Base-by-base conservation (phyloP, 345 rosid genomes). In the Lepidium didymum region DNA sequence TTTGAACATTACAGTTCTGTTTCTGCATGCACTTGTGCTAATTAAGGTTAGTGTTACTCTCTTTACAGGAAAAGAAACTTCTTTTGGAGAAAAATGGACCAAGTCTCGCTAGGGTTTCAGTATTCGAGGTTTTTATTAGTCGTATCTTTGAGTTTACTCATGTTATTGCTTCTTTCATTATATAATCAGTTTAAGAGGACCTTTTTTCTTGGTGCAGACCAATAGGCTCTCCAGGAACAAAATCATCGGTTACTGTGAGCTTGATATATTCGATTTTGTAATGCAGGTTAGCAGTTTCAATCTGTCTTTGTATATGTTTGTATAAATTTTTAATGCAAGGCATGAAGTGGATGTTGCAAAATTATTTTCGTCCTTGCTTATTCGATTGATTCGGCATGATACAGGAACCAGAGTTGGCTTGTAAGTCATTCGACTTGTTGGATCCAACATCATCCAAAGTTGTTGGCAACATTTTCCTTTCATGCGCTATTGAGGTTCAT, bases 41-140 rank as follows among this genome's bases (percentile, higher is more conserved):
- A 61, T 2, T 41, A 3, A 1, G 12, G 34, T 29, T 45, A 35
- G 43, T 41, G 51, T n/a, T 61, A 16, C 55, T 74, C 46, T 57
- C 58, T 72, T 8, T n/a, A 56, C 76, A 93, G 98, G 96, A 93
- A 63, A 93, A 87, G 80, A 93, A 93, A 70, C 87, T 93, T 78
- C 86, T 90, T 13, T 78, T 93, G 85, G 98, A 90, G 60, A 85
- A 68, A 58, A 84, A 82, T 72, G 97, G 96, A 37, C 89, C 98
- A 69, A 87, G 77, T 75, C 75, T 88, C 75, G 94, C 84, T 29
- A 87, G 97, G 70, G 75, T 93, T 73, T 93, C 97, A 6, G 86
- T 93, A 13, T 84, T 81, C 69, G 96, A 93, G 96, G 98, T 90
- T 64, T 68, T 5, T 67, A 9, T 35, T n/a, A 35, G 29, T 5